phyloP scores from a whole-genome alignment of 257 asterid species.

The Ilex aquifolium region DNA sequence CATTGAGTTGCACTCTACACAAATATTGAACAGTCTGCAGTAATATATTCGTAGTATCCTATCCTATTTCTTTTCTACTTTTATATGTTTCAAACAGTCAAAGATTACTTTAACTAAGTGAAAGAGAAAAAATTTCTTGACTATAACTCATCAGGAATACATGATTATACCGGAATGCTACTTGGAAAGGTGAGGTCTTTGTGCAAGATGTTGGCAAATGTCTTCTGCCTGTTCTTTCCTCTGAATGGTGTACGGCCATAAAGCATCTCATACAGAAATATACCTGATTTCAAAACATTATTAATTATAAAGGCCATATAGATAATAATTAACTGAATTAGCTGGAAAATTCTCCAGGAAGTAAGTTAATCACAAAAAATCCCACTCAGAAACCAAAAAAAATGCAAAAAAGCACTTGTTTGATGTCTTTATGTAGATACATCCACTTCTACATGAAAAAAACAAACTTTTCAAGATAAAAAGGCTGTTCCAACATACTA shows the following conservation, averaged over 20 bases:
- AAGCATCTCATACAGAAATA: conserved; percentile 85
- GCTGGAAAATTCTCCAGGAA: background rate
- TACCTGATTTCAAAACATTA: conserved; percentile 42
- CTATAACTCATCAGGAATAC: background rate
- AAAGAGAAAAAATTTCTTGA: background rate
- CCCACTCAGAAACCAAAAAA: too few species aligned
- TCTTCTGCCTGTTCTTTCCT: conserved; percentile 95
- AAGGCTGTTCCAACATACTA: too few species aligned
- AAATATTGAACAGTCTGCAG: background rate
- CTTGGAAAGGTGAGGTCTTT: conserved; percentile 98
- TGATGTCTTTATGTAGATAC: too few species aligned
- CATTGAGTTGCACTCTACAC: background rate
- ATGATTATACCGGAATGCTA: conserved; percentile 68
- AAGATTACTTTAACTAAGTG: too few species aligned
- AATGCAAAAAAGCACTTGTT: too few species aligned
- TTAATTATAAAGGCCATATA: background rate
- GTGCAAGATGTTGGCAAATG: conserved; percentile 84
- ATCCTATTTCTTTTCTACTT: background rate
- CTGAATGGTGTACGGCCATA: conserved; percentile 98
- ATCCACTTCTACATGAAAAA: too few species aligned
- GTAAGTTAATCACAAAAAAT: background rate
- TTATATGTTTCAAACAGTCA: background rate
- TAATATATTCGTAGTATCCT: too few species aligned
- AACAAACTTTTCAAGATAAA: too few species aligned
- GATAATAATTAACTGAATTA: too few species aligned